Base-by-base conservation (phyloP, 2,329 filamentous ascomycete species). In the Exophiala xenobiotica region DNA sequence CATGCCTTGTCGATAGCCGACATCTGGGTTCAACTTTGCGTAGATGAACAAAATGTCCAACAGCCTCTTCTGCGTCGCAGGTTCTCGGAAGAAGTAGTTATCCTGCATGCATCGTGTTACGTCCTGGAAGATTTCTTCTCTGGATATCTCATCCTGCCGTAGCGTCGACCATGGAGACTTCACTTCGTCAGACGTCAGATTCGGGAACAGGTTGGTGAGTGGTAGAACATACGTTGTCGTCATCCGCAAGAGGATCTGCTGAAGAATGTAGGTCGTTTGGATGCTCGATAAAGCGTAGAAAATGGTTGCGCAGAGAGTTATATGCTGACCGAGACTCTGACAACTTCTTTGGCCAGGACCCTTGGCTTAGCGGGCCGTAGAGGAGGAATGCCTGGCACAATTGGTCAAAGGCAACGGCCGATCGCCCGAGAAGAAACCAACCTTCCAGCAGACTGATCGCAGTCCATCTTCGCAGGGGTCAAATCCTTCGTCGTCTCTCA, bases 1-100 rank as follows among this genome's bases (percentile, higher is more conserved):
- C 92, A 99, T 99, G 8, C 93, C 93, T 72, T 99, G 93, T n/a
- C 93, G 83, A 67, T 99, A 99, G 12, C 90, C 90, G 47, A 90
- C 79, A 60, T 86, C 83, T 1, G 89, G 89, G 64, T 97, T 89
- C 46, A 95, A 79, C 69, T 96, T 97, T 73, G 90, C 93, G 71
- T 91, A 97, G 59, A 99, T 81, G 69, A 97, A 99, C 26, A 99
- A 76, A 24, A 96, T 84, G 65, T 99, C 88, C 24, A 95, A 73
- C 62, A 99, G 85, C 69, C 89, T 87, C 35, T 77, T 78, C 68
- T 97, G 93, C 1, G 88, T 88, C 11, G 78, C 74, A 9, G 85
- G 81, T 61, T 91, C 81, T 51, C 91, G 90, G 64, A 97, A 99
- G 67, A 92, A 95, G 40, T 83, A 81, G 63, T 93, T 91, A 62